These are phyloP conservation scores for Candida neerlandica DNA, from an alignment of 1,139 yeast species.

Conservation along the genomic window DNA sequence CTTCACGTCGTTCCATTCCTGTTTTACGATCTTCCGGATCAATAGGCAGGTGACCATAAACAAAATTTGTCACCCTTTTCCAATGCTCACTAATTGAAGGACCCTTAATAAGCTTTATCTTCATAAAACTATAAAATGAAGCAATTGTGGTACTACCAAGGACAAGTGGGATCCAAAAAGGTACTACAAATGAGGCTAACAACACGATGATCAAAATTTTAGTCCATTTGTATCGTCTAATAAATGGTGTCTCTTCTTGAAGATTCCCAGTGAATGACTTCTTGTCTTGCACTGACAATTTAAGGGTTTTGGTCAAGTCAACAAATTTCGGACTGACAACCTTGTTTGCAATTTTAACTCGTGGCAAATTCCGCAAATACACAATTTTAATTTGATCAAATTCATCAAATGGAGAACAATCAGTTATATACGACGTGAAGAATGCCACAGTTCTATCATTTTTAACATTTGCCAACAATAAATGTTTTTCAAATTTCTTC, in stretches of 20 bases:
- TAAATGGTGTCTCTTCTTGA: conserved; percentile 44
- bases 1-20: conserved; percentile 34
- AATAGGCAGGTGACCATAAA: conserved; percentile 35
- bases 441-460: conserved; percentile 69
- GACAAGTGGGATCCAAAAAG: conserved; percentile 57
- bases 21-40: conserved; percentile 36
- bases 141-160: conserved; percentile 42
- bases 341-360: conserved; percentile 33
- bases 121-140: conserved; percentile 40
- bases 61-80: conserved; percentile 35
- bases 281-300: conserved; percentile 19
- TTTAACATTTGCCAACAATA: conserved; percentile 69
- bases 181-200: conserved; percentile 41
- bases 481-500: conserved; percentile 54
- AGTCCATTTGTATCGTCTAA: conserved; percentile 31
- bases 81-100: conserved; percentile 36
- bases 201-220: conserved; percentile 33
- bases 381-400: conserved; percentile 43
- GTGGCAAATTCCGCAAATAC: conserved; percentile 41
- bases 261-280: conserved; percentile 26
- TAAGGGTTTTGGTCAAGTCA: conserved; percentile 44
- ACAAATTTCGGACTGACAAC: conserved; percentile 55
- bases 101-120: conserved; percentile 26
- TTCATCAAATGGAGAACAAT: conserved; percentile 51
- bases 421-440: conserved; percentile 54